These are phyloP conservation scores for Roridomyces roridus DNA, from an alignment of 768 basidiomycete species.

Conservation along the genomic window DNA sequence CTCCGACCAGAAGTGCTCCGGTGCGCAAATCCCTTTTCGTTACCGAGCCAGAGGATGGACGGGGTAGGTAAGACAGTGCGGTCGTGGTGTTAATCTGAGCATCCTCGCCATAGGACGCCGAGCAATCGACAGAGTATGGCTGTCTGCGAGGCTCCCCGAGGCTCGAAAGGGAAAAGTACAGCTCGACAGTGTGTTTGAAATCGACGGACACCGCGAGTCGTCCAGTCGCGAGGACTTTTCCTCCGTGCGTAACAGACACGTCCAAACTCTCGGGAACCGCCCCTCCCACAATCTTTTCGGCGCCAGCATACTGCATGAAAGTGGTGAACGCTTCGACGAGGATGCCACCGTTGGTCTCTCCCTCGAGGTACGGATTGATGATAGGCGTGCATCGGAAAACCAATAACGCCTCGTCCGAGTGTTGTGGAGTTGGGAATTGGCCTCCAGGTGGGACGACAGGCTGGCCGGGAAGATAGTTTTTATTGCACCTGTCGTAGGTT, in stretches of 20 bases:
- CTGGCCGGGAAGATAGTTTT: constrained; percentile 50
- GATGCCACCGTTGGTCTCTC: constrained; percentile 34
- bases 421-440: constrained; percentile 43
- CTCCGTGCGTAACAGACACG: constrained; percentile 9
- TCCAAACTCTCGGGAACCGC: background rate
- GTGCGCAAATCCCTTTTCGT: constrained; percentile 57
- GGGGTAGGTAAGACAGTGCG: constrained; percentile 47
- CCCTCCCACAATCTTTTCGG: background rate
- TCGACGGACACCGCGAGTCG: background rate
- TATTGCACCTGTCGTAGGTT: constrained; percentile 51
- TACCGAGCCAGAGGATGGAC: constrained; percentile 41
- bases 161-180: constrained; percentile 20
- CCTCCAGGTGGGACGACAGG: constrained; percentile 52
- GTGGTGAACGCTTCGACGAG: constrained; percentile 21
- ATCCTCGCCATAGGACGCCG: background rate
- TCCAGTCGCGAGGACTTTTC: background rate
- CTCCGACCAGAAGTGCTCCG: constrained; percentile 47
- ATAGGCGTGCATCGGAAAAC: constrained; percentile 54
- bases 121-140: constrained; percentile 15
- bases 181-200: constrained; percentile 6
- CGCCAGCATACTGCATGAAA: constrained; percentile 3
- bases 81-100: constrained; percentile 5
- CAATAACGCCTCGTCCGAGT: constrained; percentile 43
- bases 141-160: constrained; percentile 21
- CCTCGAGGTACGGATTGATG: constrained; percentile 53